phyloP scores from a whole-genome alignment of 495 filamentous ascomycete genomes.

The Xylaria sp. region DNA sequence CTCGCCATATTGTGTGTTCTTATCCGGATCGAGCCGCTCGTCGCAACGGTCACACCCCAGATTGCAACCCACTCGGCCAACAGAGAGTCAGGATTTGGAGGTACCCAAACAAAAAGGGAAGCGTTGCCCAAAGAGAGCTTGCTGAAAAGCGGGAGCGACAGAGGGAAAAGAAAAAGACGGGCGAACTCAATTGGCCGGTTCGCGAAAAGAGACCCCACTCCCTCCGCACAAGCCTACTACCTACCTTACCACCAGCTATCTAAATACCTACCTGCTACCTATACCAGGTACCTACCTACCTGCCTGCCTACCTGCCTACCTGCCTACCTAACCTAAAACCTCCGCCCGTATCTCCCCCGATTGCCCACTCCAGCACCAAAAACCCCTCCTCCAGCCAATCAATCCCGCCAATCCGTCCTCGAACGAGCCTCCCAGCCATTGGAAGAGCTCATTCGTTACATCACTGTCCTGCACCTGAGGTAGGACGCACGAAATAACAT shows the following conservation, averaged over 20 bases:
- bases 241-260: too few species aligned
- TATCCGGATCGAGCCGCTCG: not conserved
- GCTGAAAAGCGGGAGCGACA: not conserved
- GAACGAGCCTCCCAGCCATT: conserved; percentile 33
- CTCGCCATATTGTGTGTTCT: conserved; percentile 1
- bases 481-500: conserved; percentile 6
- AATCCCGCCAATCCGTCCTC: conserved; percentile 42
- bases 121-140: conserved; percentile 15
- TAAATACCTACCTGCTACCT: too few species aligned
- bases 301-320: too few species aligned
- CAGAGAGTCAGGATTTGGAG: conserved; percentile 12
- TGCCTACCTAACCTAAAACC: conserved; percentile 5
- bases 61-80: conserved; percentile 1
- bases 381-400: conserved; percentile 38
- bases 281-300: too few species aligned
- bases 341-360: conserved; percentile 5
- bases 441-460: conserved; percentile 45
- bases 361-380: conserved; percentile 23
- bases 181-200: not conserved
- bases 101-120: conserved; percentile 13
- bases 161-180: not conserved
- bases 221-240: not conserved
- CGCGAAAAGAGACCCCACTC: not conserved
- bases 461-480: conserved; percentile 30
- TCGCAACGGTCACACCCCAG: not conserved